Base-by-base conservation (phyloP, 495 filamentous ascomycete genomes). In the Xylaria nigripes region DNA sequence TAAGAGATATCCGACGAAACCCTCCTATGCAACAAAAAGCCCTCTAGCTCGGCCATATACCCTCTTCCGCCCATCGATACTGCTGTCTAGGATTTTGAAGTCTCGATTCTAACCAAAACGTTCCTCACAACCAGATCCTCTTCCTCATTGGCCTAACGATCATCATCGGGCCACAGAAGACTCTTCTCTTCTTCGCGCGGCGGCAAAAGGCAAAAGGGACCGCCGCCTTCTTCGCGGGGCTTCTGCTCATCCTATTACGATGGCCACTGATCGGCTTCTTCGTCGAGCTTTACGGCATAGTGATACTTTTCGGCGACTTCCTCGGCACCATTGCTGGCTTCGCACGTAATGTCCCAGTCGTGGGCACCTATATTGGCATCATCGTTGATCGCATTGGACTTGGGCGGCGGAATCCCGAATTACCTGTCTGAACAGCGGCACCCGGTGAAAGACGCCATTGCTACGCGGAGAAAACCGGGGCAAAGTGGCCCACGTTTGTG, bases 231-330 rank as follows among this genome's bases (percentile, higher is more conserved):
- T 79, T 84, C 61, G 70, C 74, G n/a, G 93, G 93, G 3, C 85
- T 98, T 13, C 58, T 82, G 25, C 78, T 96, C 48, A 97, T 98
- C 65, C 74, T 97, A 13, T 61, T 95, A 56, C 79, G 86, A 38
- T 98, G 91, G 89, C 82, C 93, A 1, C 69, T 97, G 18, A 80
- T 89, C 48, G 93, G 93, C 29, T 97, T 98, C 70, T 54, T 85
- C 36, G 82, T 96, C 55, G 93, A 98, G 72, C 71, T 90, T 7
- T 97, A 96, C 70, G 93, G 93, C 24, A 87, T 97, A 32, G 79
- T 95, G 60, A 81, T 95, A 24, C 76, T 98, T 43, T 98, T 98
- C 74, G 91, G 92, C 19, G 93, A 98, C 67, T 96, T 96, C 70
- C 78, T 96, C 36, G 82, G 88, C n/a, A 96, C 92, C 13, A 89